phyloP scores from a whole-genome alignment of 2,329 filamentous ascomycete species.

The Alternaria triticimaculans region DNA sequence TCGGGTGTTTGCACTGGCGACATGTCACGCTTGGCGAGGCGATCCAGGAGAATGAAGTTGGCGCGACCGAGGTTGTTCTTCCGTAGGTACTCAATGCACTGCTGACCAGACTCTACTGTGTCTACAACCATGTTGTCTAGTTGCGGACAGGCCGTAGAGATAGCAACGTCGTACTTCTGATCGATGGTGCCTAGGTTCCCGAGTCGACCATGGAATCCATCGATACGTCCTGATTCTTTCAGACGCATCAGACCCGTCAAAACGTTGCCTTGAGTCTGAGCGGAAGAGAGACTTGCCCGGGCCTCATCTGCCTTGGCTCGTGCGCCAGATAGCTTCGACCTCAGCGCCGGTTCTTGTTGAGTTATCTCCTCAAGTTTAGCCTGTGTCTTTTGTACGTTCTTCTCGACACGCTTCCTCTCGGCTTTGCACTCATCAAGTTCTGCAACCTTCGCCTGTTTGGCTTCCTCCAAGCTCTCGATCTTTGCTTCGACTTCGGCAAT shows the following conservation, averaged over 20 bases:
- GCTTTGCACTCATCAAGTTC: conserved; percentile 79
- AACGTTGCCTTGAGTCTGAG: conserved; percentile 91
- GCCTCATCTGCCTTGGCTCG: conserved; percentile 97
- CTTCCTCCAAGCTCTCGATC: conserved; percentile 73
- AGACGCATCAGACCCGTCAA: conserved; percentile 90
- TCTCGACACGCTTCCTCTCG: conserved; percentile 74
- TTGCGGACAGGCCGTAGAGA: conserved; percentile 90
- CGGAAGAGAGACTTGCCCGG: conserved; percentile 84
- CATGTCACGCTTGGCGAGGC: conserved; percentile 79
- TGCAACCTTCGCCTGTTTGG: conserved; percentile 71
- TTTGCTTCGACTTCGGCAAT: conserved; percentile 84
- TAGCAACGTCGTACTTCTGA: conserved; percentile 93
- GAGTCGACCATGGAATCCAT: conserved; percentile 93
- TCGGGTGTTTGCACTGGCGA: conserved; percentile 86
- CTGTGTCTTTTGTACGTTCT: conserved; percentile 75
- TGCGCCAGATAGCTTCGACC: conserved; percentile 83
- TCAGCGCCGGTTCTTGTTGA: conserved; percentile 80
- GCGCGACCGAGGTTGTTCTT: conserved; percentile 97
- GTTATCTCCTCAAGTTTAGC: conserved; percentile 75
- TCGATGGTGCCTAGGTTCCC: conserved; percentile 95
- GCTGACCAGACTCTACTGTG: conserved; percentile 92
- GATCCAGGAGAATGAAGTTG: conserved; percentile 96
- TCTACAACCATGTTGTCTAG: conserved; percentile 98
- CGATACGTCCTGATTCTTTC: conserved; percentile 94
- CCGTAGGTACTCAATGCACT: conserved; percentile 95